phyloP scores from a whole-genome alignment of 202 grass and related monocot species.

The Panicum hallii region DNA sequence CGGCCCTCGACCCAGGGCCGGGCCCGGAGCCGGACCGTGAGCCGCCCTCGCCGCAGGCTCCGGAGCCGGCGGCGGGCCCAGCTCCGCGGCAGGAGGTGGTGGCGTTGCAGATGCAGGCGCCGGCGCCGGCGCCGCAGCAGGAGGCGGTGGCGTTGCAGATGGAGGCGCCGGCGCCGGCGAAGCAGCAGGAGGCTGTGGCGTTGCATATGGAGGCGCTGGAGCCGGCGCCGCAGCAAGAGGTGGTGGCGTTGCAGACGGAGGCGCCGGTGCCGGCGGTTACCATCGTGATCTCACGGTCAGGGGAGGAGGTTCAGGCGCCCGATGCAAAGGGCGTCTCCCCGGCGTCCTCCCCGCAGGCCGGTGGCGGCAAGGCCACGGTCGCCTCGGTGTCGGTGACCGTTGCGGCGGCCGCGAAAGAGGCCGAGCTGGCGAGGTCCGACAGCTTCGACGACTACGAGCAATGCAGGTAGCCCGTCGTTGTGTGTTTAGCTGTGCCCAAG shows the following conservation, averaged over 20 bases:
- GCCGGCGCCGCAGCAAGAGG: neutral
- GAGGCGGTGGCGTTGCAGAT: too few species aligned
- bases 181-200: neutral
- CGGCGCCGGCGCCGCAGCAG: neutral
- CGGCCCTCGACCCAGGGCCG: neutral
- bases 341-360: neutral
- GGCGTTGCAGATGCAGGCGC: neutral
- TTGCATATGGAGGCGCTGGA: neutral
- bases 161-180: neutral
- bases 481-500: neutral
- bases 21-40: neutral
- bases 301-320: slow-evolving; percentile 44
- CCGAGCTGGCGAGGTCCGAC: slow-evolving; percentile 47
- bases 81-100: neutral
- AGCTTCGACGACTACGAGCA: slow-evolving; percentile 80
- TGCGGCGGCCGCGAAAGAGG: slow-evolving; percentile 53
- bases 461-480: slow-evolving; percentile 72
- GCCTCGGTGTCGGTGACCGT: slow-evolving; percentile 25
- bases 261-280: slow-evolving; percentile 12
- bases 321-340: slow-evolving; percentile 35
- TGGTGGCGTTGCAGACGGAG: neutral
- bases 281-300: slow-evolving; percentile 61
- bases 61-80: neutral
- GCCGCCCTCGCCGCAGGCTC: neutral
- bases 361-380: slow-evolving; percentile 26